Base-by-base conservation (phyloP, 768 basidiomycete genomes). In the Boletus rufocinnamomeus region DNA sequence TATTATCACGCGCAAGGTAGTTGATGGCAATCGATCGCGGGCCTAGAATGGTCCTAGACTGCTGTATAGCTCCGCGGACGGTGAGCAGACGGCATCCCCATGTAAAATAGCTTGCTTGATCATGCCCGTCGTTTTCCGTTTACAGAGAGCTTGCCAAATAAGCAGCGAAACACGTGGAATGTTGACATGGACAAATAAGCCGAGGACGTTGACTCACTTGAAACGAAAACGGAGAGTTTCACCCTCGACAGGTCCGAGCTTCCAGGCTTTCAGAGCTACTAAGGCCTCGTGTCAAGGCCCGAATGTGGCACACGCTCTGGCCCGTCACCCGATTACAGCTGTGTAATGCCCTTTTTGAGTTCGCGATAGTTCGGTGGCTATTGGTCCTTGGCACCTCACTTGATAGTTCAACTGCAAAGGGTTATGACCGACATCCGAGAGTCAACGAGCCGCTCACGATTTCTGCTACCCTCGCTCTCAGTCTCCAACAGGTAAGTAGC, bases 31-130 rank as follows among this genome's bases (percentile, higher is more conserved):
- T n/a, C 28, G 19, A 28, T 2, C 38, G n/a, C 6, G 27, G 30
- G 13, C 30, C n/a, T 21, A 32, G 19, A n/a, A 48, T 30, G 47
- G 28, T 4, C 17, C 23, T 9, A 3, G 23, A 37, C 11, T 27
- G 17, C 10, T 50, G 50, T 11, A 25, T 19, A 19, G 35, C n/a
- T 52, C 53, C 53, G 53, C 54, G 54, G 54, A 54, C 25, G 5
- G 34, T 27, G 52, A 32, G 45, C 19, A 9, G 25, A 25, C 4
- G 9, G n/a, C 14, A 30, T 23, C 8, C 11, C 27, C 5, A 30
- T 30, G 28, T 48, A 34, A 23, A 23, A 34, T 8, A 23, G 17
- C 8, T 35, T 32, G 23, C 23, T 25, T 34, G 13, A 23, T 49
- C 32, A 19, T 23, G 43, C 21, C 17, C 17, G 16, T 34, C 30